Percentiles rank a stretch among this genome's conserved stretches.
These are phyloP conservation scores for Dentiscutata heterogama DNA, from an alignment of 371 early-diverging fungal species.

Conservation along the genomic window DNA sequence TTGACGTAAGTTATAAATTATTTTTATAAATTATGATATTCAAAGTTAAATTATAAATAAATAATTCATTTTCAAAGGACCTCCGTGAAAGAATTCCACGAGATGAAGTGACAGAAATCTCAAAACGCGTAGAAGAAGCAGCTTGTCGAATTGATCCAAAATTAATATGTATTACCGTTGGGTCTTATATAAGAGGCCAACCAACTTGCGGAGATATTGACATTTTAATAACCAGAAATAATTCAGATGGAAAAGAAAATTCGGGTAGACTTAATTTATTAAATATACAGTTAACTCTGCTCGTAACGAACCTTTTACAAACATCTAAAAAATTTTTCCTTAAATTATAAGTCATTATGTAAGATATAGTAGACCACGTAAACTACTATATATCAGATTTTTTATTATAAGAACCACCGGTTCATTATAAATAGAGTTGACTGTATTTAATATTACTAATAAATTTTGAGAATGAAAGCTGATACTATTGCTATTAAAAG, in stretches of 20 bases:
- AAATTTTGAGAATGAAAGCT: no score
- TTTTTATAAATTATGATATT: not conserved
- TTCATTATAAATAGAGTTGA: no score
- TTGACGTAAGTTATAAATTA: not conserved
- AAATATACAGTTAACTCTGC: no score
- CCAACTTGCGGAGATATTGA: slow-evolving; percentile 25
- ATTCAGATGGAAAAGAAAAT: slow-evolving; percentile 10
- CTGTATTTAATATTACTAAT: no score
- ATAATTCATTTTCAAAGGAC: not conserved
- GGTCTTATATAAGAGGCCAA: not conserved
- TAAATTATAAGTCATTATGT: no score
- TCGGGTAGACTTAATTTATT: not conserved
- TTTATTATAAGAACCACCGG: no score
- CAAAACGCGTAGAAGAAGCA: slow-evolving; percentile 2
- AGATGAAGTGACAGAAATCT: slow-evolving; percentile 7
- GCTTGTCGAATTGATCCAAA: not conserved
- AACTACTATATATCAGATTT: no score
- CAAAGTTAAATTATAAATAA: not conserved
- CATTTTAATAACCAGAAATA: slow-evolving; percentile 17
- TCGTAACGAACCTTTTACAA: no score
- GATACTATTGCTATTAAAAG: not conserved
- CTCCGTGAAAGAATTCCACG: slow-evolving; percentile 8
- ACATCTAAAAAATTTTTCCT: no score
- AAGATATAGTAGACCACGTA: no score
- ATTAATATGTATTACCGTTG: not conserved